Percentiles rank a stretch among this genome's conserved stretches.
Conservation (phyloP, 108 stramenopile genomes). For the Nannochloropsis gaditana region DNA sequence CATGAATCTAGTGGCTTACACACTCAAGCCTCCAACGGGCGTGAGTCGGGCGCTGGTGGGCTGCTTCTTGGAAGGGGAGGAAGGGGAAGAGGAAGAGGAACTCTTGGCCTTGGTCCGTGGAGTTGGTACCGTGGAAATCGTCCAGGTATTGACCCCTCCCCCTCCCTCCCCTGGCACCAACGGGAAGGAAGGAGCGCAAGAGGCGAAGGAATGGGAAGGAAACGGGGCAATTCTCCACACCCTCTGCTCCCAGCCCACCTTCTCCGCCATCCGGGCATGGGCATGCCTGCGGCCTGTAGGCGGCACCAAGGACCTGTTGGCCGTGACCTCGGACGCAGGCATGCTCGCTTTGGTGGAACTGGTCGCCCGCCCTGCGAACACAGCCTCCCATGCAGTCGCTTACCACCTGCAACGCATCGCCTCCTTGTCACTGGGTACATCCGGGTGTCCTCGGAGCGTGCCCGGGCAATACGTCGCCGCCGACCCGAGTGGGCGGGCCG, state of each 20-base stretch:
- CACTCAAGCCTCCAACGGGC: not conserved
- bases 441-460: not conserved
- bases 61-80: conserved; percentile 14
- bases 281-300: not conserved
- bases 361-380: not conserved
- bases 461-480: not conserved
- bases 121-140: not conserved
- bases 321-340: not conserved
- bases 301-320: not conserved
- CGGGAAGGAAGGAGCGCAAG: not conserved
- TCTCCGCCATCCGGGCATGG: not conserved
- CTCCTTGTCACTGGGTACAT: not conserved
- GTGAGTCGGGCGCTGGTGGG: conserved; percentile 10
- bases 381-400: not conserved
- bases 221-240: not conserved
- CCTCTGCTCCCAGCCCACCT: not conserved
- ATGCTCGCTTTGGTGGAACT: not conserved
- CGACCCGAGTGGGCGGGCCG: not conserved
- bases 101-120: not conserved
- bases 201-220: not conserved
- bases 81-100: not conserved
- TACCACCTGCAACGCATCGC: not conserved
- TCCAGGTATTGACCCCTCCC: not conserved
- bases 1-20: conserved; percentile 2
- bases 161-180: not conserved